A percentile compares a stretch with the other conserved stretches of the same genome.
phyloP scores from a whole-genome alignment of 352 stramenopile species.

The Phytophthora capsici region DNA sequence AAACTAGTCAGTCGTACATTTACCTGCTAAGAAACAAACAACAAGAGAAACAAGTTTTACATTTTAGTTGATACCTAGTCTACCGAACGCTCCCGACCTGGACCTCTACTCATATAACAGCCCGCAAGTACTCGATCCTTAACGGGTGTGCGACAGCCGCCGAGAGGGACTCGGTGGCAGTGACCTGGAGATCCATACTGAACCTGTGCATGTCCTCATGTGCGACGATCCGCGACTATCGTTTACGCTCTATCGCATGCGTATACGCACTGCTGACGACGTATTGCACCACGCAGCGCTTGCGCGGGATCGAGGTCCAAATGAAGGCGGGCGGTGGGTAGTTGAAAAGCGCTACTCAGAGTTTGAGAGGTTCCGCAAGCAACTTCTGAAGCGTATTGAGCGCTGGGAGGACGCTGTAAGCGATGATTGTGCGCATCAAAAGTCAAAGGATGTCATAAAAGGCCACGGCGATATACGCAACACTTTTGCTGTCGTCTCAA shows the following conservation, averaged over 20 bases:
- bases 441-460: conserved; percentile 3
- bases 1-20: no score
- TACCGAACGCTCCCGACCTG: no score
- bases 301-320: conserved; percentile 18
- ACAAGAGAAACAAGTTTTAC: no score
- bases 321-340: conserved; percentile 44
- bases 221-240: conserved; percentile 33
- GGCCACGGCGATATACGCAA: conserved; percentile 27
- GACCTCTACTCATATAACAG: no score
- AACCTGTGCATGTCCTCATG: conserved; percentile 27
- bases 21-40: no score
- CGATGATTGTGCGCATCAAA: conserved; percentile 27
- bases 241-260: conserved; percentile 66
- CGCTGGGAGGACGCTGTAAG: conserved; percentile 39
- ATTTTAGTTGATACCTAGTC: no score
- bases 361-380: conserved; percentile 51
- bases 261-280: conserved; percentile 49
- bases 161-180: conserved; percentile 43
- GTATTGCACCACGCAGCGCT: conserved; percentile 24
- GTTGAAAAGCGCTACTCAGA: conserved; percentile 69
- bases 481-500: conserved; percentile 51
- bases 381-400: conserved; percentile 46
- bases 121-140: no score
- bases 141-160: no score
- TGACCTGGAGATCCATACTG: conserved; percentile 54